Conservation (phyloP, 1,284 basidiomycete genomes). For the Marasmius sp. region DNA sequence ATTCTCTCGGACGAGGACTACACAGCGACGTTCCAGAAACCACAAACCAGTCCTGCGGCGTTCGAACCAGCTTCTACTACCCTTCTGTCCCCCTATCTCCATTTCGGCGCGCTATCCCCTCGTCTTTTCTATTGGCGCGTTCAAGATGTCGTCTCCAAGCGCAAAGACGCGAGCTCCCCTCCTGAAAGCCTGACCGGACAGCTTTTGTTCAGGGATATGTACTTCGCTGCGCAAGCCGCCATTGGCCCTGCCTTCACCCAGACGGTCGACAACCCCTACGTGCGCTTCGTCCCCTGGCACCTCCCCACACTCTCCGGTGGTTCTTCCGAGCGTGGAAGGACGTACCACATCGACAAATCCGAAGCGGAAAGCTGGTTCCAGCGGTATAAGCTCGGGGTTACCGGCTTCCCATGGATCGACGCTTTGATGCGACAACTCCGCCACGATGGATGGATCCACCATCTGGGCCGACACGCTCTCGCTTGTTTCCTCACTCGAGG, state of each 20-base stretch:
- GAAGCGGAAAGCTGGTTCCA: constrained; percentile 14
- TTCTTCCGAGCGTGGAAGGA: neutral
- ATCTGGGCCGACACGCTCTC: constrained; percentile 49
- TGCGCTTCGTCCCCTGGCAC: constrained; percentile 13
- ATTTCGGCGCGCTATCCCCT: constrained; percentile 48
- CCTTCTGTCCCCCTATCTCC: constrained; percentile 22
- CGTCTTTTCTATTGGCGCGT: constrained; percentile 39
- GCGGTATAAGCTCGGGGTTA: constrained; percentile 33
- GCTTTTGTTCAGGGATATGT: constrained; percentile 18
- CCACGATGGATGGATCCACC: constrained; percentile 47
- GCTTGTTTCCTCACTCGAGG: constrained; percentile 53
- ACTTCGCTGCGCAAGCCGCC: constrained; percentile 16
- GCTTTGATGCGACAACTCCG: constrained; percentile 46
- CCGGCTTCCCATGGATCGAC: constrained; percentile 50
- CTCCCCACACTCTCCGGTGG: constrained; percentile 4
- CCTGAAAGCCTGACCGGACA: constrained; percentile 21
- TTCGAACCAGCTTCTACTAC: constrained; percentile 35
- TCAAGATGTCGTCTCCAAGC: constrained; percentile 29
- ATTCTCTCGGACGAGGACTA: constrained; percentile 36
- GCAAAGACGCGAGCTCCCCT: constrained; percentile 14
- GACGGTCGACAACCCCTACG: constrained; percentile 26
- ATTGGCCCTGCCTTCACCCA: constrained; percentile 17
- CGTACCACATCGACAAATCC: constrained; percentile 12
- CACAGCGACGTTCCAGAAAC: constrained; percentile 47
- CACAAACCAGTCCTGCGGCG: constrained; percentile 41